Evolutionary conservation across 495 filamentous ascomycete species (phyloP).

Genomic region (Evernia prunastri): DNA sequence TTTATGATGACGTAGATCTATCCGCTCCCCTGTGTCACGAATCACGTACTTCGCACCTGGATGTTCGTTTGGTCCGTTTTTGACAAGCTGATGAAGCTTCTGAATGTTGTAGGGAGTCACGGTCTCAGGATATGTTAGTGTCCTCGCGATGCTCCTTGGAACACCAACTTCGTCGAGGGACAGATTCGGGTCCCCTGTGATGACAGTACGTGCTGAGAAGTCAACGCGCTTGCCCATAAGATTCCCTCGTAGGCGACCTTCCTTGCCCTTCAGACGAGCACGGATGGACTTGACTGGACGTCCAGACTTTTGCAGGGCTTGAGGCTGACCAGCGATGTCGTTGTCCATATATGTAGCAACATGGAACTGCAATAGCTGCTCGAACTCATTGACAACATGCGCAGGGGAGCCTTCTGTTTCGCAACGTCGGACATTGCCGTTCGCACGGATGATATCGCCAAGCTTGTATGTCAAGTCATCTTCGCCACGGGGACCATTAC

Average conservation of each 20-base stretch:
- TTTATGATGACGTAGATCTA: constrained; percentile 88
- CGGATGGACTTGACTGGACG: constrained; percentile 93
- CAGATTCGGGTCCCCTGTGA: constrained; percentile 94
- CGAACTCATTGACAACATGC: constrained; percentile 84
- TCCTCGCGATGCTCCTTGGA: constrained; percentile 78
- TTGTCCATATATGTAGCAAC: constrained; percentile 99
- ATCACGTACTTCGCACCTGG: constrained; percentile 95
- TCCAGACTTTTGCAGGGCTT: constrained; percentile 93
- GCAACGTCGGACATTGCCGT: constrained; percentile 84
- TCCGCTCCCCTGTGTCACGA: constrained; percentile 80
- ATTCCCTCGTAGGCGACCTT: constrained; percentile 93
- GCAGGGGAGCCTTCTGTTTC: constrained; percentile 82
- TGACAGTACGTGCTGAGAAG: constrained; percentile 98
- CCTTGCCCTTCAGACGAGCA: constrained; percentile 94
- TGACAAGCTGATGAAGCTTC: constrained; percentile 78
- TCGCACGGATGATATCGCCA: constrained; percentile 95
- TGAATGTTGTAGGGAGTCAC: constrained; percentile 97
- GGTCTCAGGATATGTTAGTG: constrained; percentile 91
- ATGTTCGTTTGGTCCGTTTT: constrained; percentile 88
- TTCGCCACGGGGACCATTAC: constrained; percentile 82
- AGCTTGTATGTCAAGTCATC: constrained; percentile 99
- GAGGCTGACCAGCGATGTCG: constrained; percentile 91
- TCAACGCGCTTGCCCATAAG: constrained; percentile 99
- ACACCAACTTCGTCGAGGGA: constrained; percentile 96
- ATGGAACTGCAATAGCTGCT: constrained; percentile 90